Conservation (phyloP, 2,329 filamentous ascomycete species). For the Fusarium coicis region DNA sequence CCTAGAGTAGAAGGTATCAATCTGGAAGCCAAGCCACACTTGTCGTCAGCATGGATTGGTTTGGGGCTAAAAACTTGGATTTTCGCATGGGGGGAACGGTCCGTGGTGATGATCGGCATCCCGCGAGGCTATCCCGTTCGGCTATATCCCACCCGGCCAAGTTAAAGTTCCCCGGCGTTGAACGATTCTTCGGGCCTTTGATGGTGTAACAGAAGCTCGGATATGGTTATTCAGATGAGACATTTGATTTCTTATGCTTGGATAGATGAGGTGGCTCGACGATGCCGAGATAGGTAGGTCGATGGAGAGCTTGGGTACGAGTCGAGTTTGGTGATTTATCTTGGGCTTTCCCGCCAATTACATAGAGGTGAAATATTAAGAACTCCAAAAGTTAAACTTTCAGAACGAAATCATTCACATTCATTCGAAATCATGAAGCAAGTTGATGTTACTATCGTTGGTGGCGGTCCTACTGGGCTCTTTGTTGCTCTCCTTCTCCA, state of each 20-base stretch:
- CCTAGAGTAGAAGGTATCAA: slow-evolving; percentile 1
- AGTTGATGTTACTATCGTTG: slow-evolving; percentile 5
- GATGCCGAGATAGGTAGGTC: neutral
- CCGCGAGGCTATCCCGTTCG: slow-evolving; percentile 12
- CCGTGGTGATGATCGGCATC: neutral
- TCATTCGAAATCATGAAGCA: slow-evolving; percentile 1
- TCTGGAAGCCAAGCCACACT: neutral
- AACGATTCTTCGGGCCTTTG: neutral
- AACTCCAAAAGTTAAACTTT: neutral
- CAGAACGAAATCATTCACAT: fast-evolving
- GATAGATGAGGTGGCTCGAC: neutral
- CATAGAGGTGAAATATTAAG: neutral
- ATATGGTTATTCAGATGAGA: neutral
- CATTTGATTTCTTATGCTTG: neutral
- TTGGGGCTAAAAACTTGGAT: neutral
- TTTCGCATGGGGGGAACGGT: neutral
- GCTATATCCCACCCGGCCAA: slow-evolving; percentile 3
- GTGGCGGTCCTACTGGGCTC: slow-evolving; percentile 59
- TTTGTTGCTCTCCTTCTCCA: slow-evolving; percentile 57
- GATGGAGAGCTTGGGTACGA: neutral
- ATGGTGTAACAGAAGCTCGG: neutral
- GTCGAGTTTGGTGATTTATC: neutral
- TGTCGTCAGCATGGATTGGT: neutral
- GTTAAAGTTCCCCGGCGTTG: neutral
- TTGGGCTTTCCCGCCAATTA: neutral